Conservation (phyloP, 495 filamentous ascomycete genomes). For the Alectoria sarmentosa region DNA sequence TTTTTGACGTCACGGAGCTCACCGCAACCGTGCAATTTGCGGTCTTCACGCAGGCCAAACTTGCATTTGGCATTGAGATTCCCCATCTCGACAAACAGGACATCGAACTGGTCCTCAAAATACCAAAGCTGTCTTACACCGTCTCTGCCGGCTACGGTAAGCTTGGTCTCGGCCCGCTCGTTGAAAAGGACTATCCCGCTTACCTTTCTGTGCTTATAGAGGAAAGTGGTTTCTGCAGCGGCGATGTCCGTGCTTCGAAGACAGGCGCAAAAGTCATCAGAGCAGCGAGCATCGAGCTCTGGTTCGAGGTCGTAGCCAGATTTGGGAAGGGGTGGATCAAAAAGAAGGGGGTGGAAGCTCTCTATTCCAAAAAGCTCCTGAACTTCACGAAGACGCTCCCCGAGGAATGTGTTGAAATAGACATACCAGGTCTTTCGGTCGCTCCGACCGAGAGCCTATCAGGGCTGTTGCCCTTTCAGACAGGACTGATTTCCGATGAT, state of each 20-base stretch:
- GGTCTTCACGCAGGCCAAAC: not conserved
- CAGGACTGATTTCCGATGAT: too few relatives aligned
- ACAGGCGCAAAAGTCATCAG: not conserved
- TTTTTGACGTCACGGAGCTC: slow-evolving; percentile 4
- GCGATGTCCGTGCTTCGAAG: not conserved
- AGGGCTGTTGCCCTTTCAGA: too few relatives aligned
- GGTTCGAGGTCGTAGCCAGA: not conserved
- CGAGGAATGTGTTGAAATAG: too few relatives aligned
- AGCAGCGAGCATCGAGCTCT: not conserved
- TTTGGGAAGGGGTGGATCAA: not conserved
- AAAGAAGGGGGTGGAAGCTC: not conserved
- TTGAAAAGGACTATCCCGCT: not conserved
- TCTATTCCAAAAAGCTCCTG: not conserved
- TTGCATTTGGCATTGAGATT: slow-evolving; percentile 10
- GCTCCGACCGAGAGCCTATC: too few relatives aligned
- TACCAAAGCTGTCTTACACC: slow-evolving; percentile 3
- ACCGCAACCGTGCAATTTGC: slow-evolving; percentile 1
- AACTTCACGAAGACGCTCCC: not conserved
- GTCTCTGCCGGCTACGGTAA: slow-evolving; percentile 6
- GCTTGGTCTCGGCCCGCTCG: too few relatives aligned
- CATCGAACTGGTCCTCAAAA: slow-evolving; percentile 1
- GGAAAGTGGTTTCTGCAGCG: not conserved
- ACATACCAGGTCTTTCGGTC: too few relatives aligned
- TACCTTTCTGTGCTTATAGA: not conserved
- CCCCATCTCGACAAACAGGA: not conserved